phyloP scores from a whole-genome alignment of 495 filamentous ascomycete species.

The Lasiosphaeris hirsuta region DNA sequence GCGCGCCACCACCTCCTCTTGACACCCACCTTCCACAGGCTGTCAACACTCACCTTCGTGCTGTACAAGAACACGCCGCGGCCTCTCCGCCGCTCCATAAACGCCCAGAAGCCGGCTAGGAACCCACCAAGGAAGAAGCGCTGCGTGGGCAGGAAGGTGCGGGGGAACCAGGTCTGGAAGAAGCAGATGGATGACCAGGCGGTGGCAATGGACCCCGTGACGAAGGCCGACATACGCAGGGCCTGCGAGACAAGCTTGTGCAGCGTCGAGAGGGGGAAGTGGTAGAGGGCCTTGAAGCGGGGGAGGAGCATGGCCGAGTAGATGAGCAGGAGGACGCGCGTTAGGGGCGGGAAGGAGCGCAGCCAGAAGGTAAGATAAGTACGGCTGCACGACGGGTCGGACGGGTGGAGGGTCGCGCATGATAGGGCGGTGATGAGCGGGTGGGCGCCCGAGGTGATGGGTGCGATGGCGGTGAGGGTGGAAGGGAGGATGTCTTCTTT shows the following conservation, averaged over 20 bases:
- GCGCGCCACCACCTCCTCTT: constrained; percentile 83
- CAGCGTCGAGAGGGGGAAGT: constrained; percentile 62
- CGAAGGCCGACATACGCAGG: constrained; percentile 66
- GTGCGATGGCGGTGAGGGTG: constrained; percentile 63
- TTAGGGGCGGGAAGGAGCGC: constrained; percentile 71
- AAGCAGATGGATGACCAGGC: constrained; percentile 86
- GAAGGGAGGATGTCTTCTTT: constrained; percentile 61
- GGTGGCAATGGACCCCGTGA: constrained; percentile 74
- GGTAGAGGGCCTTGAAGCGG: constrained; percentile 59
- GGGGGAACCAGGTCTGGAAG: constrained; percentile 73
- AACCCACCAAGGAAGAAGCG: constrained; percentile 87
- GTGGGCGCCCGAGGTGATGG: constrained; percentile 79
- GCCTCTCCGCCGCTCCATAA: constrained; percentile 61
- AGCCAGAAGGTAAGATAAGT: constrained; percentile 83
- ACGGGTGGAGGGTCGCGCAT: constrained; percentile 89
- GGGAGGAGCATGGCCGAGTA: constrained; percentile 66
- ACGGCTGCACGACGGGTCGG: constrained; percentile 77
- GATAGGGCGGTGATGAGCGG: constrained; percentile 77
- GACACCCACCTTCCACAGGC: constrained; percentile 82
- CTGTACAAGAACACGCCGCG: constrained; percentile 66
- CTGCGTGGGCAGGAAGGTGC: constrained; percentile 69
- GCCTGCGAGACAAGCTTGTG: constrained; percentile 58
- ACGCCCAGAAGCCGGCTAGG: constrained; percentile 77
- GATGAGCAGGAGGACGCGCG: constrained; percentile 68
- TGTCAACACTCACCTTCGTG: constrained; percentile 70